These are phyloP conservation scores for Apostasia ramifera DNA, from an alignment of 106 monocot genomes.

Conservation along the genomic window DNA sequence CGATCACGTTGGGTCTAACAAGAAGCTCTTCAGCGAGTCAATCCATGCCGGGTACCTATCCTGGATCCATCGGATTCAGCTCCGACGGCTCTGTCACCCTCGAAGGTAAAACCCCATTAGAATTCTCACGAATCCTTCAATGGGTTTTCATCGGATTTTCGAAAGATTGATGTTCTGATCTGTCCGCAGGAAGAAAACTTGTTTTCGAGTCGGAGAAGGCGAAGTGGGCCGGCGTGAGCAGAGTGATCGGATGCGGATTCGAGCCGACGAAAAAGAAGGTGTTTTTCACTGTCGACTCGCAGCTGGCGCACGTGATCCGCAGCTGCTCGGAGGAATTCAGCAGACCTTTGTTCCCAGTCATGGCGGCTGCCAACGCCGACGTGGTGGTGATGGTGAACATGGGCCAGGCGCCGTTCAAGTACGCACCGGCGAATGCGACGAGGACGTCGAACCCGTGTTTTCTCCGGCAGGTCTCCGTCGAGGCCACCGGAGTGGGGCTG, in stretches of 20 bases:
- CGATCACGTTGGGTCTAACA: conserved; percentile 53
- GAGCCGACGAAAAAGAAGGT: conserved; percentile 66
- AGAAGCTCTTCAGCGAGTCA: neutral
- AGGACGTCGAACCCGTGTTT: conserved; percentile 54
- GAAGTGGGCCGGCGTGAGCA: conserved; percentile 45
- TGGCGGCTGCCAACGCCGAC: conserved; percentile 48
- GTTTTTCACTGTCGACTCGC: conserved; percentile 69
- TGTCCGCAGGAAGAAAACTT: conserved; percentile 49
- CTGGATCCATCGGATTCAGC: conserved; percentile 70
- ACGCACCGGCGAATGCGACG: conserved; percentile 46
- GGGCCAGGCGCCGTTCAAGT: conserved; percentile 64
- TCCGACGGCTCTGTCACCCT: conserved; percentile 67
- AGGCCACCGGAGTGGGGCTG: conserved; percentile 3
- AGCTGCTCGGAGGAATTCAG: conserved; percentile 60
- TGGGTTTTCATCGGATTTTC: neutral
- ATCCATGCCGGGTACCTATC: conserved; percentile 39
- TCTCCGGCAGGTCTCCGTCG: neutral
- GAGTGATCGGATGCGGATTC: conserved; percentile 72
- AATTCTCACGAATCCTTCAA: neutral
- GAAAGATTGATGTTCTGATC: neutral
- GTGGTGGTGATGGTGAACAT: conserved; percentile 58
- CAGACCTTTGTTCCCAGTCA: conserved; percentile 52
- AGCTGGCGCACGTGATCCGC: conserved; percentile 42
- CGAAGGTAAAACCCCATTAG: conserved; percentile 43
- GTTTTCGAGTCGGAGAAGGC: conserved; percentile 38